Percentiles rank a stretch among this genome's conserved stretches.
phyloP scores from a whole-genome alignment of 2,329 filamentous ascomycete species.

The Volutella citrinella region DNA sequence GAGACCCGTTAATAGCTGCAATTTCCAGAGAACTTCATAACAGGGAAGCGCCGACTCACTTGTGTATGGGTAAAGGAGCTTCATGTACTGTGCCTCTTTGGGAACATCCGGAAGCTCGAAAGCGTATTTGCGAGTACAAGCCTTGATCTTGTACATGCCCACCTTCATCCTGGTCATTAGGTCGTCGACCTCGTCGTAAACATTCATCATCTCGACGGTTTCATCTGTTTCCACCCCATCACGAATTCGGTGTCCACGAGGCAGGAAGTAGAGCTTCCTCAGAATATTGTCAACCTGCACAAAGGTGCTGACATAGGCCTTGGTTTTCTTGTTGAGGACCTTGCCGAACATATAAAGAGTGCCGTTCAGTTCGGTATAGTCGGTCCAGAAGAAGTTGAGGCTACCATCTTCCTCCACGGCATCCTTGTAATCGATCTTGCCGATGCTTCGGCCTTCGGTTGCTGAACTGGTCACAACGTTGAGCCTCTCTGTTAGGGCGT shows the following conservation, averaged over 20 bases:
- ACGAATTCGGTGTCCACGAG: conserved; percentile 59
- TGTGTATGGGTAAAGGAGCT: conserved; percentile 92
- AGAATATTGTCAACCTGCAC: conserved; percentile 94
- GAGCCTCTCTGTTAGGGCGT: conserved; percentile 77
- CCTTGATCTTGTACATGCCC: conserved; percentile 89
- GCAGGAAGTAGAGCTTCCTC: conserved; percentile 89
- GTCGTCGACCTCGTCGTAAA: conserved; percentile 83
- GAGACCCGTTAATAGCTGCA: too few relatives aligned
- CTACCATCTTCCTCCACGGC: conserved; percentile 93
- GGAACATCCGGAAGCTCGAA: conserved; percentile 89
- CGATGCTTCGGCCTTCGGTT: conserved; percentile 60
- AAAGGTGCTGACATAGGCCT: conserved; percentile 83
- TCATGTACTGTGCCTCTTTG: conserved; percentile 86
- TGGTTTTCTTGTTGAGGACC: conserved; percentile 82
- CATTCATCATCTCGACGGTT: conserved; percentile 80
- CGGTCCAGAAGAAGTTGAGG: conserved; percentile 93
- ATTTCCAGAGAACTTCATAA: too few relatives aligned
- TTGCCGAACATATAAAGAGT: conserved; percentile 94
- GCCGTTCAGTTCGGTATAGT: conserved; percentile 90
- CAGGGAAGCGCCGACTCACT: too few relatives aligned
- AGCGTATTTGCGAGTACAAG: conserved; percentile 85
- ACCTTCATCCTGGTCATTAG: conserved; percentile 88
- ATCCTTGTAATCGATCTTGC: conserved; percentile 79
- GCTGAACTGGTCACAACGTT: conserved; percentile 78
- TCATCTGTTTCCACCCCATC: conserved; percentile 69